Percentiles rank a stretch among this genome's conserved stretches.
Evolutionary conservation across 345 rosid species (phyloP).

Genomic region (Tarenaya hassleriana): DNA sequence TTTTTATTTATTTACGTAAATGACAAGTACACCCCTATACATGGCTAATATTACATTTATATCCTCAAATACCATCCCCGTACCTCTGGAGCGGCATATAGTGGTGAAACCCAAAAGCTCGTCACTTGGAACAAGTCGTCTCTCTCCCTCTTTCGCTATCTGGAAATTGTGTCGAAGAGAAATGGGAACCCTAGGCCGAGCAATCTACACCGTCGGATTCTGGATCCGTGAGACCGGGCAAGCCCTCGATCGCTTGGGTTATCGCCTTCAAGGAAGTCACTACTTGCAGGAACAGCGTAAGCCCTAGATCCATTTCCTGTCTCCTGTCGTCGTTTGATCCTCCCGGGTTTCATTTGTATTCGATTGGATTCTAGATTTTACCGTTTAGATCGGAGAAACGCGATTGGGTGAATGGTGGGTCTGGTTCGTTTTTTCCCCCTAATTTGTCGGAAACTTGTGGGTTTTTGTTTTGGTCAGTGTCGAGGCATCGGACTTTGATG

Average conservation of each 20-base stretch:
- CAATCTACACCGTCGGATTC: conserved; percentile 80
- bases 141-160: too few relatives aligned
- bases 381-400: neutral
- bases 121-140: too few relatives aligned
- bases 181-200: conserved; percentile 89
- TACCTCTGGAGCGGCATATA: too few relatives aligned
- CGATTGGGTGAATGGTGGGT: neutral
- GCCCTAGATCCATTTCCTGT: conserved; percentile 26
- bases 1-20: too few relatives aligned
- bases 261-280: conserved; percentile 81
- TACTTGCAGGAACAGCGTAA: conserved; percentile 78
- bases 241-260: conserved; percentile 90
- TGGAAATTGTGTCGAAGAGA: neutral
- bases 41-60: too few relatives aligned
- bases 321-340: neutral
- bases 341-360: neutral
- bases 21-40: too few relatives aligned
- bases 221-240: conserved; percentile 98
- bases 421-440: neutral
- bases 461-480: conserved; percentile 35
- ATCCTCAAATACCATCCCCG: too few relatives aligned
- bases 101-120: too few relatives aligned
- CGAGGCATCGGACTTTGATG: conserved; percentile 94
- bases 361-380: neutral
- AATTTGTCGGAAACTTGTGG: neutral